A percentile compares a stretch with the other conserved stretches of the same genome.
Conservation (phyloP, 2,329 filamentous ascomycete genomes). For the Daldinia sp. region DNA sequence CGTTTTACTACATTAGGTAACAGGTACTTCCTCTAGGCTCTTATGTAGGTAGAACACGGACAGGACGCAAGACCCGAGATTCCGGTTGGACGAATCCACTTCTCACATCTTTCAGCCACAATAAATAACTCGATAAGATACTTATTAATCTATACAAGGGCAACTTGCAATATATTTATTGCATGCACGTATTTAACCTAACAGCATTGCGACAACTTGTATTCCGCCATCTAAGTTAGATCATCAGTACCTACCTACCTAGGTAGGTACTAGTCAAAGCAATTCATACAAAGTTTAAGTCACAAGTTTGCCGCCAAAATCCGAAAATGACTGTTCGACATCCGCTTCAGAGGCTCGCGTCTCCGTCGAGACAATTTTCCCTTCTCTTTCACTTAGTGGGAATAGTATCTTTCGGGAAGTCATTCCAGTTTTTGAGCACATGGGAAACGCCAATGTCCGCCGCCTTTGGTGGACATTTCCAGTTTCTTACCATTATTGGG, state of each 20-base stretch:
- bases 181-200: too few relatives aligned
- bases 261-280: too few relatives aligned
- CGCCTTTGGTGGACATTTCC: conserved; percentile 72
- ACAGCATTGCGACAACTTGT: too few relatives aligned
- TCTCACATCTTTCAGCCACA: too few relatives aligned
- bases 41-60: background rate
- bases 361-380: conserved; percentile 71
- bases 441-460: conserved; percentile 63
- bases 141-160: background rate
- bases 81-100: background rate
- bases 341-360: conserved; percentile 70
- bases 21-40: too few relatives aligned
- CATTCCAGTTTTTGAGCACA: conserved; percentile 59
- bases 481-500: conserved; percentile 79
- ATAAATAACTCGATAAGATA: too few relatives aligned
- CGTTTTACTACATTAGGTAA: too few relatives aligned
- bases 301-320: conserved; percentile 44
- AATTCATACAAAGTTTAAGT: too few relatives aligned
- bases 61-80: background rate
- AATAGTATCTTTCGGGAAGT: conserved; percentile 60
- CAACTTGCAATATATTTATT: background rate
- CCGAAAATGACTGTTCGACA: conserved; percentile 62
- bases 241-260: too few relatives aligned
- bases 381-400: conserved; percentile 67
- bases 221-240: too few relatives aligned